Evolutionary conservation across 2,329 filamentous ascomycete genomes (phyloP).

Genomic region (Knufia petricola): DNA sequence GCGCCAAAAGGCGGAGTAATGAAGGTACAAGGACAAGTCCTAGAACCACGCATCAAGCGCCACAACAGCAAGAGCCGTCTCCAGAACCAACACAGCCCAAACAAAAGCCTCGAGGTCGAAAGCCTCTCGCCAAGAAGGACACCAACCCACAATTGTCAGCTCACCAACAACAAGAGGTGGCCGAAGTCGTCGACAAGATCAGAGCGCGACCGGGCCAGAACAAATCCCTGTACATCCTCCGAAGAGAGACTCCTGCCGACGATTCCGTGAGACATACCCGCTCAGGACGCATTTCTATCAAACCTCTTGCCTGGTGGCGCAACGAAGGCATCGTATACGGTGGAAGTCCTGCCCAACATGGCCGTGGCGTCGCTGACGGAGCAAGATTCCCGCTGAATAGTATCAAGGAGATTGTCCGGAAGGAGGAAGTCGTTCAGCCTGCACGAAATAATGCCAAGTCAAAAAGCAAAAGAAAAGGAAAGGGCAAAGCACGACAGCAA

Average conservation of each 20-base stretch:
- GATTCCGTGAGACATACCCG: constrained; percentile 54
- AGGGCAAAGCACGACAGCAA: constrained; percentile 25
- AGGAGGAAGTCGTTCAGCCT: constrained; percentile 49
- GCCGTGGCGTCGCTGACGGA: constrained; percentile 30
- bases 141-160: constrained; percentile 24
- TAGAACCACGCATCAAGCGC: constrained; percentile 17
- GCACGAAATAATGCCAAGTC: constrained; percentile 27
- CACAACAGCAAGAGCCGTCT: neutral
- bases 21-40: constrained; percentile 24
- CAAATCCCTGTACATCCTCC: constrained; percentile 39
- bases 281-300: constrained; percentile 67
- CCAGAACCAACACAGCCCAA: constrained; percentile 23
- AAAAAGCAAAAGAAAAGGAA: constrained; percentile 28
- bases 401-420: constrained; percentile 68
- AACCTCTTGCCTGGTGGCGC: constrained; percentile 75
- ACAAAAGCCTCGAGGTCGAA: constrained; percentile 28
- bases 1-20: constrained; percentile 10
- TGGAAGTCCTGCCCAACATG: constrained; percentile 39
- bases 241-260: constrained; percentile 43
- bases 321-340: constrained; percentile 69
- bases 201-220: constrained; percentile 37
- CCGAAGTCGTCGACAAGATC: constrained; percentile 36
- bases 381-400: constrained; percentile 54
- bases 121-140: constrained; percentile 19
- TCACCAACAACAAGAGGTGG: constrained; percentile 30